Evolutionary conservation across 2,329 filamentous ascomycete genomes (phyloP).

Genomic region (Verticillium klebahnii): DNA sequence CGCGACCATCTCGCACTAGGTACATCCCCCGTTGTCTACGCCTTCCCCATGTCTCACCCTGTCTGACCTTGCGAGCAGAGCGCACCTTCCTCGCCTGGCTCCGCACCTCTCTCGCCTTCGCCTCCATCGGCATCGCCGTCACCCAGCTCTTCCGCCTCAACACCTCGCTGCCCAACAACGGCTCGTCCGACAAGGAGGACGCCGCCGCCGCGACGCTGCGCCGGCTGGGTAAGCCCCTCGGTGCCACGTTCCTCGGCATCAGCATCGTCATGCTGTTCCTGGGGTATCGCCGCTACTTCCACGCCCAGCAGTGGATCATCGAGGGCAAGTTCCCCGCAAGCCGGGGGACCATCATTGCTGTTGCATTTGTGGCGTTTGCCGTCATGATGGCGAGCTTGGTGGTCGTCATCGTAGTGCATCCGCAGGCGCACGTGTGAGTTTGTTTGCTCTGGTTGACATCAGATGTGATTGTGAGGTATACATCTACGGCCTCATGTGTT

Average conservation of each 20-base stretch:
- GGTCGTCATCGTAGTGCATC: constrained; percentile 54
- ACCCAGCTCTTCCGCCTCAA: constrained; percentile 84
- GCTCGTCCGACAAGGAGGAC: constrained; percentile 18
- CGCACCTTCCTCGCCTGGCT: constrained; percentile 84
- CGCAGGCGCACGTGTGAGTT: constrained; percentile 7
- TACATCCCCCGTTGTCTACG: constrained; percentile 26
- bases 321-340: constrained; percentile 76
- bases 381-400: constrained; percentile 58
- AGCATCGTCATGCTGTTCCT: constrained; percentile 70
- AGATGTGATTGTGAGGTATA: too few species aligned
- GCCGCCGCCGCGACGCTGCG: constrained; percentile 43
- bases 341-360: constrained; percentile 67
- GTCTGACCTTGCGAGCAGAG: constrained; percentile 43
- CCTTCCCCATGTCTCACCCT: not conserved
- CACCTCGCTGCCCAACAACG: constrained; percentile 48
- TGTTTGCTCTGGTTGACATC: not conserved
- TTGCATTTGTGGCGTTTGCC: constrained; percentile 60
- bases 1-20: constrained; percentile 77
- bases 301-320: constrained; percentile 75
- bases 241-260: constrained; percentile 71
- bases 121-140: constrained; percentile 76
- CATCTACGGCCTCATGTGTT: not conserved
- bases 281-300: constrained; percentile 75
- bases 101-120: constrained; percentile 75
- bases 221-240: constrained; percentile 67